Percentiles rank a stretch among this genome's conserved stretches.
Evolutionary conservation across 805 yeast genomes (phyloP).

Genomic region (Zygosaccharomyces rouxii): DNA sequence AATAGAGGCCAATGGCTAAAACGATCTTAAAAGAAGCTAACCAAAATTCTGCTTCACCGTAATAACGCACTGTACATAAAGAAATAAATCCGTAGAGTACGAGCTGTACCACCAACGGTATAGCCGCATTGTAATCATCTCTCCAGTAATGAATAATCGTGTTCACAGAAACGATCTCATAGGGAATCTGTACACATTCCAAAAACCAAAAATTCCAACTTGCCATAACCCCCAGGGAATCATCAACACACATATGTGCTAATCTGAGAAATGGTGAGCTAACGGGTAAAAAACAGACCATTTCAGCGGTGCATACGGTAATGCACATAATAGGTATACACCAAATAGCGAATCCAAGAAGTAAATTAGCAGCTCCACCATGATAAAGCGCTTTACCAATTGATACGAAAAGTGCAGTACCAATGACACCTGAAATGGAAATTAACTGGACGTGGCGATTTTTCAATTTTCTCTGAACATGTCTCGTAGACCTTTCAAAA

Average conservation of each 20-base stretch:
- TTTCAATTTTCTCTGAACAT: conserved; percentile 42
- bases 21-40: conserved; percentile 68
- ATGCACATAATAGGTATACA: conserved; percentile 63
- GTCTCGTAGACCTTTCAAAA: conserved; percentile 3
- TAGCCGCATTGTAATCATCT: conserved; percentile 68
- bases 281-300: conserved; percentile 72
- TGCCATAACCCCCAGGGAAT: conserved; percentile 66
- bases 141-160: conserved; percentile 79
- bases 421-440: conserved; percentile 78
- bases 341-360: conserved; percentile 66
- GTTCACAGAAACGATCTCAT: conserved; percentile 77
- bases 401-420: conserved; percentile 73
- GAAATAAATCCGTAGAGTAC: conserved; percentile 60
- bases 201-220: conserved; percentile 80
- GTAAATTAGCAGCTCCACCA: conserved; percentile 67
- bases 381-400: conserved; percentile 58
- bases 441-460: conserved; percentile 75
- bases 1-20: conserved; percentile 67
- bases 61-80: conserved; percentile 65
- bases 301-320: conserved; percentile 71
- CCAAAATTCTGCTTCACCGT: conserved; percentile 83
- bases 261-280: conserved; percentile 71
- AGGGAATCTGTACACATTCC: conserved; percentile 75
- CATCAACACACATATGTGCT: conserved; percentile 73
- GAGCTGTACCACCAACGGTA: conserved; percentile 60